Evolutionary conservation across 768 basidiomycete genomes (phyloP).

Genomic region (Butyriboletus loyo): DNA sequence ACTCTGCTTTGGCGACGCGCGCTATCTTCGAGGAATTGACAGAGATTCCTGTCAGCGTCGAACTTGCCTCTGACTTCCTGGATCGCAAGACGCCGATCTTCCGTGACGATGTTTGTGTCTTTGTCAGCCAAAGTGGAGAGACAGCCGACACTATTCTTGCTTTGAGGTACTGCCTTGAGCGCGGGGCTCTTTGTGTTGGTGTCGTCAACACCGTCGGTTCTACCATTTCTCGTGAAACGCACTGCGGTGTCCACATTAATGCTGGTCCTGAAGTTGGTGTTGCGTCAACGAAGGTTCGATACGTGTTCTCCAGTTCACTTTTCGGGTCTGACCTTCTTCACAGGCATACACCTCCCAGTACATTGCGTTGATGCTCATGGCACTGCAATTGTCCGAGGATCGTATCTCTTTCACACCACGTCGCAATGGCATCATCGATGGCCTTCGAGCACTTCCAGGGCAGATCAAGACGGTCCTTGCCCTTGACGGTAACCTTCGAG

Average conservation of each 20-base stretch:
- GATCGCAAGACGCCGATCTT: slow-evolving; percentile 99
- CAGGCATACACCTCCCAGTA: slow-evolving; percentile 99
- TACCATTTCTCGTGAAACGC: slow-evolving; percentile 95
- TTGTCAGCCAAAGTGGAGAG: slow-evolving; percentile 97
- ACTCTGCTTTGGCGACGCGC: slow-evolving; percentile 94
- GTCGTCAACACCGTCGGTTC: slow-evolving; percentile 99
- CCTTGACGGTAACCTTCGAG: slow-evolving; percentile 71
- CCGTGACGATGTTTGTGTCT: slow-evolving; percentile 95
- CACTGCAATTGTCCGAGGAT: slow-evolving; percentile 97
- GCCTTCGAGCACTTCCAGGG: slow-evolving; percentile 82
- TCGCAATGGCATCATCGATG: slow-evolving; percentile 90
- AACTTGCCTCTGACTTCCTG: slow-evolving; percentile 96
- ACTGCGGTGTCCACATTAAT: slow-evolving; percentile 99
- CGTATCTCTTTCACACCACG: slow-evolving; percentile 90
- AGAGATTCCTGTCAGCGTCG: slow-evolving; percentile 96
- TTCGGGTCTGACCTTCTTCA: slow-evolving; percentile 1
- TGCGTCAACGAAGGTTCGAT: slow-evolving; percentile 86
- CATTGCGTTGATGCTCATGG: slow-evolving; percentile 96
- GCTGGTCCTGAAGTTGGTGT: slow-evolving; percentile 99
- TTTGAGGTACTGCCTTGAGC: slow-evolving; percentile 92
- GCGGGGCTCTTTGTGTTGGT: slow-evolving; percentile 94
- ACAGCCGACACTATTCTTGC: slow-evolving; percentile 98
- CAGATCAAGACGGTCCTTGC: slow-evolving; percentile 88
- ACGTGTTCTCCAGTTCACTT: neutral
- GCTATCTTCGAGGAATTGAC: slow-evolving; percentile 99